phyloP scores from a whole-genome alignment of 2,329 filamentous ascomycete species.

The Penicillium paneum region DNA sequence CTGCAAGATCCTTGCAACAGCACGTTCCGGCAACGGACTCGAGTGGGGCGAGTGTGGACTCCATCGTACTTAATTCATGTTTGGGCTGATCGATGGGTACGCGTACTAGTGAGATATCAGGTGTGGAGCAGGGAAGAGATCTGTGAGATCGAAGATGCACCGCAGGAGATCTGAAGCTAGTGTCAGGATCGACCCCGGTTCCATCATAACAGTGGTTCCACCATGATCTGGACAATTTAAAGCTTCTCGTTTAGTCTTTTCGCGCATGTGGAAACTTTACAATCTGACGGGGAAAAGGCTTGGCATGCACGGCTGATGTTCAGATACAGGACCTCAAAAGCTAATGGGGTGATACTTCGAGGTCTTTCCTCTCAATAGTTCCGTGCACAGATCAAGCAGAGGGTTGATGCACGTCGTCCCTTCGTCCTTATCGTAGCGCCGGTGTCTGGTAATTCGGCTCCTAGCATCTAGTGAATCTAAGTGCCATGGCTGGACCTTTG shows the following conservation, averaged over 20 bases:
- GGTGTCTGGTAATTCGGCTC: neutral
- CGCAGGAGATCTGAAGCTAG: conserved; percentile 24
- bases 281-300: conserved; percentile 9
- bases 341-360: neutral
- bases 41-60: conserved; percentile 8
- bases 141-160: conserved; percentile 17
- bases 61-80: neutral
- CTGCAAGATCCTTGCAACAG: conserved; percentile 22
- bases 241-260: conserved; percentile 8
- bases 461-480: conserved; percentile 5
- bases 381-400: conserved; percentile 22
- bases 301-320: conserved; percentile 21
- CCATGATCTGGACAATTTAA: neutral
- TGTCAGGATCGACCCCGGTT: conserved; percentile 14
- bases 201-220: conserved; percentile 6
- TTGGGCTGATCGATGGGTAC: conserved; percentile 1
- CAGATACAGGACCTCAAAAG: neutral
- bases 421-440: neutral
- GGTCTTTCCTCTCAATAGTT: conserved; percentile 20
- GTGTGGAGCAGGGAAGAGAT: conserved; percentile 12
- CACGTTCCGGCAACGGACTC: conserved; percentile 18
- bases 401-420: conserved; percentile 2
- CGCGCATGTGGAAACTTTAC: neutral
- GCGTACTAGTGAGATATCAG: neutral
- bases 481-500: conserved; percentile 4